These are phyloP conservation scores for Colletotrichum truncatum DNA, from an alignment of 2,329 filamentous ascomycete species.

Conservation along the genomic window DNA sequence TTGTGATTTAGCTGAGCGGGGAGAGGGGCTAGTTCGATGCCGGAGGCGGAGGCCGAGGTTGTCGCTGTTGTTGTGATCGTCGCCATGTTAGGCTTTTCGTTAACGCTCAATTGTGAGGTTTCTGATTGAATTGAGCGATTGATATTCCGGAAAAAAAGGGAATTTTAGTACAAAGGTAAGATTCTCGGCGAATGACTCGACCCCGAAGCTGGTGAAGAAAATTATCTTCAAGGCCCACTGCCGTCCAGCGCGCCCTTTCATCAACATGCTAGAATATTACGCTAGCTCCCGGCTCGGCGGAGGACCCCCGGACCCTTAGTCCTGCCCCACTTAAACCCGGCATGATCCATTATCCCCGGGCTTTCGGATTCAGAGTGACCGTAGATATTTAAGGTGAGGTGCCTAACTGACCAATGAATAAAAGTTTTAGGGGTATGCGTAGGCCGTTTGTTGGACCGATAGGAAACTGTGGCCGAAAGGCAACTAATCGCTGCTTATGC, in stretches of 20 bases:
- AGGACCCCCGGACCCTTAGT: not conserved
- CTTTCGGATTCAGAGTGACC: not conserved
- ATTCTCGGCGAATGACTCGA: not conserved
- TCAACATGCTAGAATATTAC: not conserved
- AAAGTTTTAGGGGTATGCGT: no score
- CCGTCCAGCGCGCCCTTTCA: slow-evolving; percentile 5
- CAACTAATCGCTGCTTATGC: no score
- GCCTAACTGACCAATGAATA: no score
- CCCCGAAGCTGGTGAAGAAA: not conserved
- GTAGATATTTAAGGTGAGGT: no score
- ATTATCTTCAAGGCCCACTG: not conserved
- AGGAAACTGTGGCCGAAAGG: no score
- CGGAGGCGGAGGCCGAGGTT: slow-evolving; percentile 17
- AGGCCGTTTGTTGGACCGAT: no score
- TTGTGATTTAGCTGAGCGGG: not conserved
- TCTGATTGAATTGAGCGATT: not conserved
- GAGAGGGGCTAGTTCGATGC: slow-evolving; percentile 1
- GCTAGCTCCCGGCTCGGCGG: slow-evolving; percentile 14
- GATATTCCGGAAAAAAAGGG: no score
- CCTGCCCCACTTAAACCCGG: not conserved
- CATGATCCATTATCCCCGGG: not conserved
- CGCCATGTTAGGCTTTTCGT: no score
- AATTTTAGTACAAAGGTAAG: no score
- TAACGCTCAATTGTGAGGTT: no score
- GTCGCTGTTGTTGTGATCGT: slow-evolving; percentile 6